A percentile compares a stretch with the other conserved stretches of the same genome.
phyloP scores from a whole-genome alignment of 768 basidiomycete species.

The Lentinula detonsa region DNA sequence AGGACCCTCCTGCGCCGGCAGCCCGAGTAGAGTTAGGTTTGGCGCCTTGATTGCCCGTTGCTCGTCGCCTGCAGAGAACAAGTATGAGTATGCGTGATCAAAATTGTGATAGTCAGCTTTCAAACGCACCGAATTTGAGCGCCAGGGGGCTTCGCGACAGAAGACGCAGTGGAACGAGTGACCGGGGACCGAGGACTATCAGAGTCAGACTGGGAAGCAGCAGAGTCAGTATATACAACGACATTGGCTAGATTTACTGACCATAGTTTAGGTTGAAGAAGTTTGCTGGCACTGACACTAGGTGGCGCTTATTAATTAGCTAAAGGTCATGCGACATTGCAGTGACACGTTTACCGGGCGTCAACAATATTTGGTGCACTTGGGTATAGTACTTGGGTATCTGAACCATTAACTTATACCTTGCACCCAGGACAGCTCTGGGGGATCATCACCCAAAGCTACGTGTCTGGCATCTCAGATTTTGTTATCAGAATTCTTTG shows the following conservation, averaged over 20 bases:
- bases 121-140: slow-evolving; percentile 71
- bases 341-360: too few relatives aligned
- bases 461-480: too few relatives aligned
- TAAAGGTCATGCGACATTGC: too few relatives aligned
- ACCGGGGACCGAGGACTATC: slow-evolving; percentile 50
- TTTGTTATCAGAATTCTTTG: too few relatives aligned
- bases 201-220: slow-evolving; percentile 63
- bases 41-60: slow-evolving; percentile 54
- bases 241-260: slow-evolving; percentile 7
- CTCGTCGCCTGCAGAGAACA: slow-evolving; percentile 53
- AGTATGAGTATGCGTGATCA: background rate
- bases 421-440: too few relatives aligned
- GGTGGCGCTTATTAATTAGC: background rate
- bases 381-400: too few relatives aligned
- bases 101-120: background rate
- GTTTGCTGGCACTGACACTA: background rate
- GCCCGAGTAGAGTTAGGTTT: slow-evolving; percentile 85
- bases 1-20: slow-evolving; percentile 93
- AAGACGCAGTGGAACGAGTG: slow-evolving; percentile 33
- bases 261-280: slow-evolving; percentile 25
- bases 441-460: too few relatives aligned
- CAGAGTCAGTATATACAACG: background rate
- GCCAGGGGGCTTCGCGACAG: slow-evolving; percentile 69
- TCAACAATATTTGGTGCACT: too few relatives aligned
- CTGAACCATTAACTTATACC: too few relatives aligned